Evolutionary conservation across 345 rosid genomes (phyloP).

Genomic region (Linum lewisii): DNA sequence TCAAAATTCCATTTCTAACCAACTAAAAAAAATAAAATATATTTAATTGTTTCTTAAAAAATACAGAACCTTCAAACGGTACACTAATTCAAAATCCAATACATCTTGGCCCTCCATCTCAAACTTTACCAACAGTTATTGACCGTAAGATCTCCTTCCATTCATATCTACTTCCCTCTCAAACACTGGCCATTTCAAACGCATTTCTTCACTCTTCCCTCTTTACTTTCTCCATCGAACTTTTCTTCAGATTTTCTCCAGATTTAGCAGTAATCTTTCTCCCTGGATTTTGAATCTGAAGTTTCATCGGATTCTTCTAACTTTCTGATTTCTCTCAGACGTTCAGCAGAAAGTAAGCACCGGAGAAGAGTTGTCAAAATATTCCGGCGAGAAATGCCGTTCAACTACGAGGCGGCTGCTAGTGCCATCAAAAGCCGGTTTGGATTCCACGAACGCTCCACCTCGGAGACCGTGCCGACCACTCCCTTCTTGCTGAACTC

Average conservation of each 20-base stretch:
- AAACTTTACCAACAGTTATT: not conserved
- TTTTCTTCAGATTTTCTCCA: not conserved
- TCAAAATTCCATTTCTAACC: too few species aligned
- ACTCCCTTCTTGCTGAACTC: conserved; percentile 48
- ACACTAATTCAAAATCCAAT: not conserved
- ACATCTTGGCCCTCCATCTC: not conserved
- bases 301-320: not conserved
- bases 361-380: not conserved
- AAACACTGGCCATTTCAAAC: not conserved
- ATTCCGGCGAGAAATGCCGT: conserved; percentile 41
- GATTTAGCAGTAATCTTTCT: not conserved
- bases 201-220: not conserved
- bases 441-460: conserved; percentile 58
- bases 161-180: not conserved
- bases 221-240: not conserved
- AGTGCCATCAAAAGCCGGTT: conserved; percentile 79
- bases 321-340: not conserved
- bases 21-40: too few species aligned
- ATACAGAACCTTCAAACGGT: not conserved
- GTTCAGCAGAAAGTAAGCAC: not conserved
- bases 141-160: not conserved
- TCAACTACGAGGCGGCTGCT: conserved; percentile 66
- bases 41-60: not conserved
- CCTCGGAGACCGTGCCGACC: conserved; percentile 37
- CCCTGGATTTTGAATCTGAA: not conserved